phyloP scores from a whole-genome alignment of 2,329 filamentous ascomycete species.

The Dothideomycetes sp. region DNA sequence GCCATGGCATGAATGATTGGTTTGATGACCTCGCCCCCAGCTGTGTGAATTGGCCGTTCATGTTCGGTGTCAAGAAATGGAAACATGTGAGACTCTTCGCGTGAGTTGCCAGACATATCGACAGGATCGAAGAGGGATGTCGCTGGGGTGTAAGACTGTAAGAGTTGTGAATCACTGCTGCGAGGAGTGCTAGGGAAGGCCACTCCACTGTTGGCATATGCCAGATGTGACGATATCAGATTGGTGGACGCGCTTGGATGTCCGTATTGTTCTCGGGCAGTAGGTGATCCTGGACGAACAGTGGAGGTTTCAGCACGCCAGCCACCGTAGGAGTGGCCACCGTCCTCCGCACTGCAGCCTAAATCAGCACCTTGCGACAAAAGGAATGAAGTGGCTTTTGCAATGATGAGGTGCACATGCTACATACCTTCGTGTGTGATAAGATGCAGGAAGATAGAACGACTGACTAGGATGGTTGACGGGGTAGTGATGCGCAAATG shows the following conservation, averaged over 20 bases:
- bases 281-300: not conserved
- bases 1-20: constrained; percentile 69
- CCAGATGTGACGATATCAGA: not conserved
- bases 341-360: not conserved
- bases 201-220: not conserved
- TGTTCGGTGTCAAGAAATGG: constrained; percentile 37
- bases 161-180: not conserved
- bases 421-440: not conserved
- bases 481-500: too few species aligned
- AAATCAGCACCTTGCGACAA: too few species aligned
- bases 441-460: not conserved
- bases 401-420: not conserved
- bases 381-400: too few species aligned
- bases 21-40: constrained; percentile 49
- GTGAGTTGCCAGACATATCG: constrained; percentile 8
- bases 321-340: not conserved
- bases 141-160: not conserved
- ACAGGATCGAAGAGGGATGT: constrained; percentile 13
- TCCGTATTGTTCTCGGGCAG: not conserved
- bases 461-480: constrained; percentile 7
- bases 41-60: constrained; percentile 44
- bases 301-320: not conserved
- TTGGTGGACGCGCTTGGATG: not conserved
- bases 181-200: not conserved
- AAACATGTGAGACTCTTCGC: constrained; percentile 25